These are phyloP conservation scores for Colletotrichum tropicale DNA, from an alignment of 2,329 filamentous ascomycete species.

Conservation along the genomic window DNA sequence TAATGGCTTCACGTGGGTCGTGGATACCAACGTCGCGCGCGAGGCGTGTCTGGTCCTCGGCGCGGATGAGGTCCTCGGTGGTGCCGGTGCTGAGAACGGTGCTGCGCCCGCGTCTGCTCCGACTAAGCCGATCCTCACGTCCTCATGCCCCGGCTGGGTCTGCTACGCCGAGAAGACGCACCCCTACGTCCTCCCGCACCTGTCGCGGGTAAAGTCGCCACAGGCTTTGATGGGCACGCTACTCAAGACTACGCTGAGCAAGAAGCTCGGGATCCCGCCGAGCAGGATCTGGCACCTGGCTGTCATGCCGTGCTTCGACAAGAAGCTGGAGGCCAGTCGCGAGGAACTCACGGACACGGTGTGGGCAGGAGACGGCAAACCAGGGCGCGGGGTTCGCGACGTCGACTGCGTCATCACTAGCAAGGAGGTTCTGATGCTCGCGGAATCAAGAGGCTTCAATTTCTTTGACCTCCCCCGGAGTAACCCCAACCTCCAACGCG, in stretches of 20 bases:
- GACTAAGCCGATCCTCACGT: constrained; percentile 74
- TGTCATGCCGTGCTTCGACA: constrained; percentile 98
- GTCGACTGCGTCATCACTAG: constrained; percentile 98
- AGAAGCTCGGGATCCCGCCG: constrained; percentile 72
- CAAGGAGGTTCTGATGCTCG: constrained; percentile 90
- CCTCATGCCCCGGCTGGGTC: constrained; percentile 96
- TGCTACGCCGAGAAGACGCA: constrained; percentile 99
- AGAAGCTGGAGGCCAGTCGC: constrained; percentile 95
- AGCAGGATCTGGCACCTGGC: constrained; percentile 92
- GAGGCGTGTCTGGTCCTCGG: constrained; percentile 84
- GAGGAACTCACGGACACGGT: constrained; percentile 85
- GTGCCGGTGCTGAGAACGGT: not conserved
- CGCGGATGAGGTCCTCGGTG: constrained; percentile 69
- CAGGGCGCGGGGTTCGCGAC: constrained; percentile 71
- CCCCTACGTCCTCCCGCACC: constrained; percentile 87
- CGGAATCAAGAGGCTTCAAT: constrained; percentile 77
- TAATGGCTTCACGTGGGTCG: constrained; percentile 85
- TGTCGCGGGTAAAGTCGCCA: constrained; percentile 91
- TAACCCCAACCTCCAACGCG: constrained; percentile 51
- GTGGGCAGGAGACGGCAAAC: constrained; percentile 63
- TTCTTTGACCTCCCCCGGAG: constrained; percentile 73
- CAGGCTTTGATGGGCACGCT: constrained; percentile 91
- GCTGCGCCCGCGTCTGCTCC: not conserved
- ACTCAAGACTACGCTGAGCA: constrained; percentile 84
- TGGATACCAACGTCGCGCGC: constrained; percentile 86